A percentile compares a stretch with the other conserved stretches of the same genome.
These are phyloP conservation scores for Oidium heveae DNA, from an alignment of 2,329 filamentous ascomycete genomes.

Conservation along the genomic window DNA sequence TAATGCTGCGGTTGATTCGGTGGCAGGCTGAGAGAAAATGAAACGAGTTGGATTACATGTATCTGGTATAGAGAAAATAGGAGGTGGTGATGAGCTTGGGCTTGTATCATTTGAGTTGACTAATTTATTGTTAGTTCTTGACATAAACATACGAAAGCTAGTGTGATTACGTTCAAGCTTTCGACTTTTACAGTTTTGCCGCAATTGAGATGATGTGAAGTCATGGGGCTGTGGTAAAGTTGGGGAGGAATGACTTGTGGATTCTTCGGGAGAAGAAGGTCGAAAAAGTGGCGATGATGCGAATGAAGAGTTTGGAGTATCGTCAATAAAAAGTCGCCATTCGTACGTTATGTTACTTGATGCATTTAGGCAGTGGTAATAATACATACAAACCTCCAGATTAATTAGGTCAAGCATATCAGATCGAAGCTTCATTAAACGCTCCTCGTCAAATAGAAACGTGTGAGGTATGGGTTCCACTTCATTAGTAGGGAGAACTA, in stretches of 20 bases:
- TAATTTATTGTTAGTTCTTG: conserved; percentile 8
- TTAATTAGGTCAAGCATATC: conserved; percentile 38
- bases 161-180: conserved; percentile 7
- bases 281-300: conserved; percentile 7
- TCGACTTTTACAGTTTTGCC: conserved; percentile 3
- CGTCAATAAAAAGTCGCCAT: conserved; percentile 3
- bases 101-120: conserved; percentile 6
- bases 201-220: conserved; percentile 8
- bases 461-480: conserved; percentile 27
- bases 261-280: conserved; percentile 9
- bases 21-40: conserved; percentile 7
- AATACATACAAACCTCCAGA: conserved; percentile 27
- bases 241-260: conserved; percentile 8
- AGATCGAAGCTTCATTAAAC: conserved; percentile 30
- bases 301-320: conserved; percentile 8
- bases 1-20: conserved; percentile 9
- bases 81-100: conserved; percentile 11
- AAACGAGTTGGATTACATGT: conserved; percentile 10
- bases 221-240: conserved; percentile 11
- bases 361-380: conserved; percentile 10
- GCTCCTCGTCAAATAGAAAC: conserved; percentile 39
- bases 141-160: conserved; percentile 8
- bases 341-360: conserved; percentile 2
- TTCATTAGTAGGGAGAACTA: conserved; percentile 27
- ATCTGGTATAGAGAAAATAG: conserved; percentile 10